Base-by-base conservation (phyloP, 345 rosid species). In the Erysimum cheiranthoides region DNA sequence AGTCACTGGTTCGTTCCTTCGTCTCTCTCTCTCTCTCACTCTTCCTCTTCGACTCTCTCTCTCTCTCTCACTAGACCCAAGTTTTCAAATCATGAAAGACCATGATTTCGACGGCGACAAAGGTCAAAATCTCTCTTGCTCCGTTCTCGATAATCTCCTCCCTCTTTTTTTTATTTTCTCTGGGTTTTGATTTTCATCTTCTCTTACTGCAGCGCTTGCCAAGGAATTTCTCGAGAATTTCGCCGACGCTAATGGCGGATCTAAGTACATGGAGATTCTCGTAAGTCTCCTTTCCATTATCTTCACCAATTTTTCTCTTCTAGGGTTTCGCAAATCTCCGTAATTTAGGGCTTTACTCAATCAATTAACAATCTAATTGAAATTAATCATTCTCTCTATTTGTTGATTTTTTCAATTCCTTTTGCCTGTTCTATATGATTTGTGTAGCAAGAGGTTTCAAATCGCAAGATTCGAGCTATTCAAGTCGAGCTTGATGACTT, bases 401-500 rank as follows among this genome's bases (percentile, higher is more conserved):
- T 21, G 34, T 50, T 3, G 45, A 21, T 21, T 21, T 21, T 21
- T 21, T n/a, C n/a, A n/a, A n/a, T n/a, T n/a, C n/a, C 25, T 21
- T 21, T 21, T 21, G 25, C 25, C 25, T 21, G 25, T 1, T n/a
- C n/a, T 21, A 21, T 21, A 21, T 21, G 25, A 34, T 43, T 12
- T 53, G 17, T 68, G 72, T 63, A 95, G 99, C 98, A 89, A 90
- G 90, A 92, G 49, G 96, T 89, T 32, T 89, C 98, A 4, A 95
- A 95, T 59, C 87, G 84, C 51, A 93, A 85, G 87, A 76, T 58
- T 74, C 90, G 91, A 17, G 86, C 97, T 5, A 80, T 95, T 43
- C 92, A 90, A 79, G 82, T 95, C 39, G 96, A 89, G 42, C 88
- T 95, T 16, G 93, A 85, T 51, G 99, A 95, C 82, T 73, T 93